These are phyloP conservation scores for Cupressus sempervirens DNA, from an alignment of 75 land plant species.

Conservation along the genomic window DNA sequence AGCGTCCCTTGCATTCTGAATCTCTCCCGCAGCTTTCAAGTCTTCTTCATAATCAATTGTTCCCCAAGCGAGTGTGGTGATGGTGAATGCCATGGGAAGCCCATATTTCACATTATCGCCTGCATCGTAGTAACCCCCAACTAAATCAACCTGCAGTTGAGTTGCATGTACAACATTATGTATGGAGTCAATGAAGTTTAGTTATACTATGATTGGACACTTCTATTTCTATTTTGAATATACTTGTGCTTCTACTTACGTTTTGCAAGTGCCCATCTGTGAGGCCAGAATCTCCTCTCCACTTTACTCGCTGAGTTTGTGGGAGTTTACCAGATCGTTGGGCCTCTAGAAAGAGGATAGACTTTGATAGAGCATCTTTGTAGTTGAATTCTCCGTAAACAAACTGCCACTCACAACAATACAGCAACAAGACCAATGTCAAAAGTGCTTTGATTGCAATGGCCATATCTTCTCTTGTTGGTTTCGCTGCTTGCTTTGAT, in stretches of 20 bases:
- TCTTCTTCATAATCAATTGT: constrained; percentile 36
- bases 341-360: constrained; percentile 34
- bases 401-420: not conserved
- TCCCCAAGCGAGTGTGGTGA: constrained; percentile 76
- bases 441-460: not conserved
- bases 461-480: not conserved
- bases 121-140: constrained; percentile 89
- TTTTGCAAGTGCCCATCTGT: constrained; percentile 16
- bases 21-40: constrained; percentile 49
- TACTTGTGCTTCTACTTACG: not conserved
- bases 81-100: constrained; percentile 92
- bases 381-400: constrained; percentile 16
- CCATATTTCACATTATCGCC: too few relatives aligned
- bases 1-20: constrained; percentile 37
- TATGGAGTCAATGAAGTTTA: too few relatives aligned
- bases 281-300: constrained; percentile 41
- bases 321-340: constrained; percentile 39
- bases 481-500: too few relatives aligned
- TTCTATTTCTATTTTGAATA: too few relatives aligned
- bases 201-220: too few relatives aligned
- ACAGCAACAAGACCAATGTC: not conserved
- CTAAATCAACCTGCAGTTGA: constrained; percentile 56
- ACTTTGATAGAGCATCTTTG: constrained; percentile 25
- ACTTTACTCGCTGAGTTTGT: constrained; percentile 19
- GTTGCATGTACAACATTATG: not conserved